Percentiles rank a stretch among this genome's conserved stretches.
Evolutionary conservation across 306 rosid species (phyloP).

Genomic region (Alnus rubra): DNA sequence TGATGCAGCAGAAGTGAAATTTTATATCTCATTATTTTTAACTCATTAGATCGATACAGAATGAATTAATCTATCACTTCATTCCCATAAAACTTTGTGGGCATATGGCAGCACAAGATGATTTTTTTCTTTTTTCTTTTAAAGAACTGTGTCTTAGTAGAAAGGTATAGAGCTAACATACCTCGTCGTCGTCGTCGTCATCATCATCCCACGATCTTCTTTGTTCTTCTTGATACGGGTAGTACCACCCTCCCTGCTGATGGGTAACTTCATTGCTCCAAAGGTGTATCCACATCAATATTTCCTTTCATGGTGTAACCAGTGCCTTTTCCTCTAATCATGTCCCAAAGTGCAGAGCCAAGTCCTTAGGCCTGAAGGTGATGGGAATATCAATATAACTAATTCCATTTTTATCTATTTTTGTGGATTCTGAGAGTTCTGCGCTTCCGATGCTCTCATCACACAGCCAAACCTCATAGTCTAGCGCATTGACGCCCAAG

Average conservation of each 20-base stretch:
- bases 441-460: constrained; percentile 78
- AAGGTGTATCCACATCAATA: constrained; percentile 82
- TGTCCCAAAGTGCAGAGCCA: constrained; percentile 96
- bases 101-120: not conserved
- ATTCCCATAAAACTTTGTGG: not conserved
- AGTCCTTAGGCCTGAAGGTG: constrained; percentile 90
- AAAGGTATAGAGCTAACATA: constrained; percentile 32
- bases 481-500: constrained; percentile 67
- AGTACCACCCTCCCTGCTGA: constrained; percentile 89
- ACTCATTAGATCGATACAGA: not conserved
- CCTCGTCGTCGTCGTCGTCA: constrained; percentile 53
- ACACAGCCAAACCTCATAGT: constrained; percentile 84
- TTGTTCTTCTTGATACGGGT: constrained; percentile 80
- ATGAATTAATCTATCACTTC: not conserved
- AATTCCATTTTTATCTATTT: constrained; percentile 61
- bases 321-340: constrained; percentile 92
- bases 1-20: not conserved
- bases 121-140: not conserved
- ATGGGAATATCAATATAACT: constrained; percentile 65
- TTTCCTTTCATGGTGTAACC: constrained; percentile 82
- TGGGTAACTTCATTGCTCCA: constrained; percentile 89
- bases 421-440: constrained; percentile 63
- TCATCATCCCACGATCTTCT: constrained; percentile 63
- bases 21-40: not conserved
- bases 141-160: not conserved